These are phyloP conservation scores for Cyclostephanos tholiformis DNA, from an alignment of 108 stramenopile genomes.

Conservation along the genomic window DNA sequence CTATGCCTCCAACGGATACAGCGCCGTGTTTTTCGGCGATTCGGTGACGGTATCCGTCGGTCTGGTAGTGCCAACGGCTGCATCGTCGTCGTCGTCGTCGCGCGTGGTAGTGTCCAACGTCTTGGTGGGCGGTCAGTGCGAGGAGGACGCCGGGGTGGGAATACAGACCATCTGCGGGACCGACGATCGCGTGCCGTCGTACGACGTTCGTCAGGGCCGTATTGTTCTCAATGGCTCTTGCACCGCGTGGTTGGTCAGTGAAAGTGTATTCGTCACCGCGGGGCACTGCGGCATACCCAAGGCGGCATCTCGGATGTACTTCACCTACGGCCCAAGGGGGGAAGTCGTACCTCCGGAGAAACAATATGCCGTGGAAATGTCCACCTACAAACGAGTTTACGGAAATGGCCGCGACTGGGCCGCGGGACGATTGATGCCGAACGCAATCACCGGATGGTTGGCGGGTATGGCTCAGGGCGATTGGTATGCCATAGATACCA, in stretches of 20 bases:
- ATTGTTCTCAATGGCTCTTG: background rate
- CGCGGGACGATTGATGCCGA: too few relatives aligned
- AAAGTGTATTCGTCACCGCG: conserved; percentile 3
- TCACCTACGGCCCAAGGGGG: background rate
- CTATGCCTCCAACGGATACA: background rate
- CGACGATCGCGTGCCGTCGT: conserved; percentile 13
- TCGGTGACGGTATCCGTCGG: background rate
- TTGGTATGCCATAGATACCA: too few relatives aligned
- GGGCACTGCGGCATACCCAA: conserved; percentile 14
- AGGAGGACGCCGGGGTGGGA: too few relatives aligned
- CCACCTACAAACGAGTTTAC: background rate
- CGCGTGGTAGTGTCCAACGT: background rate
- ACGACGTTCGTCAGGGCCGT: conserved; percentile 9
- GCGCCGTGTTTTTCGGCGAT: conserved; percentile 1
- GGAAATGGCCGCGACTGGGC: too few relatives aligned
- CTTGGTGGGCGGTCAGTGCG: conserved; percentile 1
- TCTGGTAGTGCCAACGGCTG: background rate
- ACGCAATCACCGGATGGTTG: too few relatives aligned
- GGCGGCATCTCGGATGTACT: conserved; percentile 1
- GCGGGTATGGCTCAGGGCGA: too few relatives aligned
- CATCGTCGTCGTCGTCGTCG: background rate
- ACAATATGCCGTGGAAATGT: too few relatives aligned
- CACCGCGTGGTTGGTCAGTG: conserved; percentile 15
- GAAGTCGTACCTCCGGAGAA: too few relatives aligned
- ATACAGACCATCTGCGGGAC: background rate